Percentiles rank a stretch among this genome's conserved stretches.
Evolutionary conservation across 441 rosid species (phyloP).

Genomic region (Corymbia citriodora): DNA sequence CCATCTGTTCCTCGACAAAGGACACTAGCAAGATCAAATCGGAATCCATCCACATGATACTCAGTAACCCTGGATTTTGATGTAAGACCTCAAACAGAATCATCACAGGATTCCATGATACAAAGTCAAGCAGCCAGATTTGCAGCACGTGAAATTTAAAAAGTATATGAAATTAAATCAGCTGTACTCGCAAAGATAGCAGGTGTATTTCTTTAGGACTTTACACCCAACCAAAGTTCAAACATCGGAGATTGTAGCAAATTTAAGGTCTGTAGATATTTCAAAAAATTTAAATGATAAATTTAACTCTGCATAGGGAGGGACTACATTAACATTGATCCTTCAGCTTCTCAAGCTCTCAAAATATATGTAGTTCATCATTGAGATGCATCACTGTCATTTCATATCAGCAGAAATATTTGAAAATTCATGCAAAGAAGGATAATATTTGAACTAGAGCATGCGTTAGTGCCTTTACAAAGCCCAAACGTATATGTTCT

Average conservation of each 20-base stretch:
- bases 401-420: neutral
- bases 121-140: neutral
- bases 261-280: neutral
- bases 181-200: neutral
- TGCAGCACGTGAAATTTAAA: neutral
- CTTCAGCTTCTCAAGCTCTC: neutral
- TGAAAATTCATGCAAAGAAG: neutral
- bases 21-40: constrained; percentile 93
- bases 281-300: neutral
- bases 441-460: neutral
- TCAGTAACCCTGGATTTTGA: constrained; percentile 55
- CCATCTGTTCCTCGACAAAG: constrained; percentile 96
- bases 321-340: neutral
- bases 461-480: neutral
- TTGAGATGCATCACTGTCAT: neutral
- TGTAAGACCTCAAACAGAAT: constrained; percentile 2
- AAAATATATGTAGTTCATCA: neutral
- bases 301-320: neutral
- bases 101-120: neutral
- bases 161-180: neutral
- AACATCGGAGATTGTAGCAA: neutral
- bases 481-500: neutral
- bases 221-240: neutral
- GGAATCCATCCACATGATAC: constrained; percentile 93
- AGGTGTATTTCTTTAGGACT: neutral